phyloP scores from a whole-genome alignment of 2,329 filamentous ascomycete species.

The Monosporascus cannonballus region DNA sequence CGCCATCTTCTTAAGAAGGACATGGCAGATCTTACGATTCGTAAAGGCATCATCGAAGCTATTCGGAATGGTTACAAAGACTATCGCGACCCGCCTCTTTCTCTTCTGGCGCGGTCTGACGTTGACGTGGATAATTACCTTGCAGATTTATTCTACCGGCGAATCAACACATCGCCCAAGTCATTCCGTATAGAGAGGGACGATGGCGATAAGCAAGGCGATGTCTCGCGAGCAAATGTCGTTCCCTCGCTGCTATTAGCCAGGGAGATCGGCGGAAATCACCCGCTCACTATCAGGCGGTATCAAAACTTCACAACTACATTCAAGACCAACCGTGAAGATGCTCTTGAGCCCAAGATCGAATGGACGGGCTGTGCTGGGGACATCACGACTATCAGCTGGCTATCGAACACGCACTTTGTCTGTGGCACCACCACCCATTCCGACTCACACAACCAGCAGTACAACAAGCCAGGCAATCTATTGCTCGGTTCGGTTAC shows the following conservation, averaged over 20 bases:
- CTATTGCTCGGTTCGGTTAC: slow-evolving; percentile 47
- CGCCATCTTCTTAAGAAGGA: slow-evolving; percentile 23
- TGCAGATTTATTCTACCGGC: slow-evolving; percentile 26
- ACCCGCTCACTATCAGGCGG: slow-evolving; percentile 33
- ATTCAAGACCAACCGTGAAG: slow-evolving; percentile 41
- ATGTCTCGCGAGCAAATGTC: slow-evolving; percentile 21
- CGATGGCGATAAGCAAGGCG: slow-evolving; percentile 20
- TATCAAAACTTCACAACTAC: slow-evolving; percentile 40
- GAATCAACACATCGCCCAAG: slow-evolving; percentile 10
- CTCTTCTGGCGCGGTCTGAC: slow-evolving; percentile 18
- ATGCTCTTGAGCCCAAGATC: slow-evolving; percentile 41
- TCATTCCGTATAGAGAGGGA: slow-evolving; percentile 27
- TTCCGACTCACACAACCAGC: slow-evolving; percentile 57
- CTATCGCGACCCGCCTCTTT: slow-evolving; percentile 11
- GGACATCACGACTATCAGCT: slow-evolving; percentile 52
- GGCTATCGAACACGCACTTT: slow-evolving; percentile 48
- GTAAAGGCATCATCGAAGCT: slow-evolving; percentile 9
- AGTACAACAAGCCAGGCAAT: slow-evolving; percentile 62
- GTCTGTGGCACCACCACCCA: slow-evolving; percentile 59
- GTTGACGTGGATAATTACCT: slow-evolving; percentile 33
- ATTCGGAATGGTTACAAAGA: slow-evolving; percentile 13
- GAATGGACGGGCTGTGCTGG: slow-evolving; percentile 58
- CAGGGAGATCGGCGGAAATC: slow-evolving; percentile 42
- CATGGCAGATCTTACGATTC: slow-evolving; percentile 3
- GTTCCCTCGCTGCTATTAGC: slow-evolving; percentile 39